Percentiles rank a stretch among this genome's conserved stretches.
Conservation (phyloP, 768 basidiomycete genomes). For the Serendipita sp. region DNA sequence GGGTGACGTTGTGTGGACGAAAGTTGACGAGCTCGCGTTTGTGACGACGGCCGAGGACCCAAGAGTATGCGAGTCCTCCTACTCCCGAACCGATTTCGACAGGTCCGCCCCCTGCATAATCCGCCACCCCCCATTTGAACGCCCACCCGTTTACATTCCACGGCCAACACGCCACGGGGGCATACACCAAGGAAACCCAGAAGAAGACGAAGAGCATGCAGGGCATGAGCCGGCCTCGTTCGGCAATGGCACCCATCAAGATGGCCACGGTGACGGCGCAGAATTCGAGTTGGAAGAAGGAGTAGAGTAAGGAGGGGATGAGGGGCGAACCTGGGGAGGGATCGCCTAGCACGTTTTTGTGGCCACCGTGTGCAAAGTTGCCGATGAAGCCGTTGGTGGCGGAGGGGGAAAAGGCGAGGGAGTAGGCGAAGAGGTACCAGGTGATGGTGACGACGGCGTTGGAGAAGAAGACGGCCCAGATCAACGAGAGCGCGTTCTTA, state of each 20-base stretch:
- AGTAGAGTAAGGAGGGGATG: constrained; percentile 70
- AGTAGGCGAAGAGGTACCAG: constrained; percentile 77
- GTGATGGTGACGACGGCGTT: constrained; percentile 67
- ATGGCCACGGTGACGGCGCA: constrained; percentile 68
- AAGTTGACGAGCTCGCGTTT: constrained; percentile 62
- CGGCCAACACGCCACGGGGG: constrained; percentile 73
- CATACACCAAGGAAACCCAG: constrained; percentile 82
- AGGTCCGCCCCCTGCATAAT: constrained; percentile 84
- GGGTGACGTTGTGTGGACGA: constrained; percentile 74
- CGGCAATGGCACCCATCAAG: constrained; percentile 63
- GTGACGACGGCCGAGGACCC: constrained; percentile 71
- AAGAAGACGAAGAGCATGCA: constrained; percentile 66
- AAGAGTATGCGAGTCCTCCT: constrained; percentile 69
- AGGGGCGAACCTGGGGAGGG: constrained; percentile 68
- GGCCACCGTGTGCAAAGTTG: constrained; percentile 63
- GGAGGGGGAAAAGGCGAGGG: constrained; percentile 64
- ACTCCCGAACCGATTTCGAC: constrained; percentile 81
- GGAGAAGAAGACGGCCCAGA: constrained; percentile 57
- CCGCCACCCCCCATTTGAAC: constrained; percentile 67
- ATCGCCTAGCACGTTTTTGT: constrained; percentile 50
- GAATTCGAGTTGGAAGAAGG: constrained; percentile 80
- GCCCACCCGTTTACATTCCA: constrained; percentile 79
- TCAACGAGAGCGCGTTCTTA: constrained; percentile 55
- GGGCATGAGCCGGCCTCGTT: constrained; percentile 65
- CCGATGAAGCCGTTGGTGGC: constrained; percentile 65